Percentiles rank a stretch among this genome's conserved stretches.
Evolutionary conservation across 2,329 filamentous ascomycete genomes (phyloP).

Genomic region (Arachnomyces sp.): DNA sequence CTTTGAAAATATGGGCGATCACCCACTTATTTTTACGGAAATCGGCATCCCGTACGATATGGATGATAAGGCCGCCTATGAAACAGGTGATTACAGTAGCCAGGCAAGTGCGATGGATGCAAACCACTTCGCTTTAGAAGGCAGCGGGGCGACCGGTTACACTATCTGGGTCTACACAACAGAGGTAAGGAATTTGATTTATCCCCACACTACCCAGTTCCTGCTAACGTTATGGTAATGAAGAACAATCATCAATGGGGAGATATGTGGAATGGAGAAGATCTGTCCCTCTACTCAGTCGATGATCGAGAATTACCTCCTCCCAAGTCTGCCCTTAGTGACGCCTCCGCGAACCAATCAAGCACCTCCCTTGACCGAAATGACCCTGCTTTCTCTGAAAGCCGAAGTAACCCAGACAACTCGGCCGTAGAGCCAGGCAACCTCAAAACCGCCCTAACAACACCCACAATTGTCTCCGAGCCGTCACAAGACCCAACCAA

Average conservation of each 20-base stretch:
- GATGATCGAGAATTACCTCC: conserved; percentile 62
- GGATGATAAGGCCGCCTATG: conserved; percentile 93
- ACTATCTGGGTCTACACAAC: conserved; percentile 82
- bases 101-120: conserved; percentile 91
- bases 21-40: conserved; percentile 84
- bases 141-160: conserved; percentile 73
- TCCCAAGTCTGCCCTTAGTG: conserved; percentile 21
- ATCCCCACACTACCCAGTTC: not conserved
- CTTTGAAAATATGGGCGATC: conserved; percentile 75
- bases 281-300: conserved; percentile 78
- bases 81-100: conserved; percentile 88
- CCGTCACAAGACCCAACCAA: conserved; percentile 50
- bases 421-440: conserved; percentile 64
- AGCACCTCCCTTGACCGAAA: conserved; percentile 27
- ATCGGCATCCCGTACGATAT: conserved; percentile 98
- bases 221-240: conserved; percentile 2
- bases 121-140: conserved; percentile 88
- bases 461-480: conserved; percentile 21
- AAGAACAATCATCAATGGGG: conserved; percentile 82
- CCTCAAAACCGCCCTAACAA: conserved; percentile 61
- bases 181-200: conserved; percentile 47
- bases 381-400: conserved; percentile 50
- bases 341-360: conserved; percentile 30
- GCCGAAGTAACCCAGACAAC: conserved; percentile 36
- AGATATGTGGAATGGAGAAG: conserved; percentile 96